Percentiles rank a stretch among this genome's conserved stretches.
phyloP scores from a whole-genome alignment of 805 yeast species.

The Yarrowia keelungensis region DNA sequence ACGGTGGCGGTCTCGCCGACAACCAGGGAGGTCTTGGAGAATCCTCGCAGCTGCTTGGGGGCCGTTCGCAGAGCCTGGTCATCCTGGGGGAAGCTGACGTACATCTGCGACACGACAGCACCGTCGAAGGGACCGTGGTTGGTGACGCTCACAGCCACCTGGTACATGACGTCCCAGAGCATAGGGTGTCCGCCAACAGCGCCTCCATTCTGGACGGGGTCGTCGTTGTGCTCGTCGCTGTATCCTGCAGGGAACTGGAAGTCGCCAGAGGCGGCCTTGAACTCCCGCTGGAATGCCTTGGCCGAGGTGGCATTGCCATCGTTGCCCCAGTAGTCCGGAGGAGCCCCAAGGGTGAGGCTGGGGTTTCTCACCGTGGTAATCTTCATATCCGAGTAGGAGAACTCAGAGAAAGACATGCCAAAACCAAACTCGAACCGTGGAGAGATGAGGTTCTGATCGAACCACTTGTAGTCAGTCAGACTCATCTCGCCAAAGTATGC shows the following conservation, averaged over 20 bases:
- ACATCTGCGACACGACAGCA: slow-evolving; percentile 60
- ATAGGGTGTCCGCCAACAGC: slow-evolving; percentile 64
- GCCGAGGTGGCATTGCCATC: slow-evolving; percentile 1
- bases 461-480: slow-evolving; percentile 63
- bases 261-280: slow-evolving; percentile 4
- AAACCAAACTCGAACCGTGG: slow-evolving; percentile 69
- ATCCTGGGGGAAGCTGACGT: slow-evolving; percentile 55
- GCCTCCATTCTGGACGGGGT: slow-evolving; percentile 61
- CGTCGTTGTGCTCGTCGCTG: slow-evolving; percentile 47
- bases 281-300: slow-evolving; percentile 51
- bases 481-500: slow-evolving; percentile 53
- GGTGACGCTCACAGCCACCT: slow-evolving; percentile 55
- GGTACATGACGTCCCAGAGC: slow-evolving; percentile 61
- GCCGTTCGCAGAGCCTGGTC: slow-evolving; percentile 57
- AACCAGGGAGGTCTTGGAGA: slow-evolving; percentile 59
- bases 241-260: slow-evolving; percentile 33
- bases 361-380: slow-evolving; percentile 44
- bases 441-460: slow-evolving; percentile 61
- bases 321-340: slow-evolving; percentile 15
- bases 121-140: slow-evolving; percentile 59
- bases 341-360: slow-evolving; percentile 51
- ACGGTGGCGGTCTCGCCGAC: slow-evolving; percentile 54
- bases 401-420: slow-evolving; percentile 63
- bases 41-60: slow-evolving; percentile 61
- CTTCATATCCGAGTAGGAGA: slow-evolving; percentile 51